A percentile compares a stretch with the other conserved stretches of the same genome.
phyloP scores from a whole-genome alignment of 257 asterid genomes.

The Solanum pinnatisectum region DNA sequence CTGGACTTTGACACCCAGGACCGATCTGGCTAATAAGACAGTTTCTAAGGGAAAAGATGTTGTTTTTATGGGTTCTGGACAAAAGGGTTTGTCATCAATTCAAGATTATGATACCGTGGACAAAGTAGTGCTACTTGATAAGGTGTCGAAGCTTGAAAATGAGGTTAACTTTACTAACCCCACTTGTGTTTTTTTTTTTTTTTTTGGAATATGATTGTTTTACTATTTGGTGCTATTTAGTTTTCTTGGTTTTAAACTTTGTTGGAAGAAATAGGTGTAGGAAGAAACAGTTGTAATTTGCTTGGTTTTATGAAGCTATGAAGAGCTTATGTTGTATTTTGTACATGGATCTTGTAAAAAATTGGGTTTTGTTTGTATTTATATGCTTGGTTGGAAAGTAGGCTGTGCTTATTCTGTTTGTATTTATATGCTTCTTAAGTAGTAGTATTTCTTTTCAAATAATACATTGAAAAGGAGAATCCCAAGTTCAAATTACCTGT shows the following conservation, averaged over 20 bases:
- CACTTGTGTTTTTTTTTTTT: neutral
- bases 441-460: neutral
- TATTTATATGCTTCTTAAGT: neutral
- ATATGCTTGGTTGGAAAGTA: neutral
- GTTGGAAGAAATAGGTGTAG: neutral
- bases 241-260: neutral
- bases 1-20: constrained; percentile 59
- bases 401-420: neutral
- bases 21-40: constrained; percentile 17
- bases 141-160: constrained; percentile 53
- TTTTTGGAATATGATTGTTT: neutral
- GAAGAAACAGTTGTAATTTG: neutral
- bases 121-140: constrained; percentile 34
- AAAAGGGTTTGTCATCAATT: neutral
- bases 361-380: neutral
- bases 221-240: neutral
- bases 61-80: constrained; percentile 14
- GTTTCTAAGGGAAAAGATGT: constrained; percentile 36
- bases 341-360: neutral
- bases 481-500: constrained; percentile 20
- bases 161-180: constrained; percentile 37
- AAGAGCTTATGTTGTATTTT: neutral
- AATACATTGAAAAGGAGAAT: constrained; percentile 65
- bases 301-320: neutral
- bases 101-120: neutral